phyloP scores from a whole-genome alignment of 805 yeast genomes.

The Metschnikowia dekortorum region DNA sequence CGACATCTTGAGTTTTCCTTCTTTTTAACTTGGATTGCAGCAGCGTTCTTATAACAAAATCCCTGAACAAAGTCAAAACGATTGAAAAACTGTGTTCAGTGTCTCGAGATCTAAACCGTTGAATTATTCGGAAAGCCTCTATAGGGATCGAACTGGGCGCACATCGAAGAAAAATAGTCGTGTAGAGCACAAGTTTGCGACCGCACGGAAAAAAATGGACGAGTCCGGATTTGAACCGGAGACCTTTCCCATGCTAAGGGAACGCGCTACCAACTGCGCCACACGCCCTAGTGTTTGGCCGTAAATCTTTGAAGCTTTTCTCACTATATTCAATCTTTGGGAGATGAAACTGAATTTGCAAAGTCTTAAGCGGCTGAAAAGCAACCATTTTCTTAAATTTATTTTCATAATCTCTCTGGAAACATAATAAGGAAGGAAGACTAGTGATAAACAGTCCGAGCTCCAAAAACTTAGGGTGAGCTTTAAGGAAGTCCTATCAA shows the following conservation, averaged over 20 bases:
- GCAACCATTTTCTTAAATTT: no score
- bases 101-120: background rate
- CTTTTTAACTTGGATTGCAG: background rate
- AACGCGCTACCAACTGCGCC: constrained; percentile 85
- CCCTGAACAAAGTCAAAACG: background rate
- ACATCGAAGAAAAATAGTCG: background rate
- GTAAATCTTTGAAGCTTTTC: no score
- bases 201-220: constrained; percentile 44
- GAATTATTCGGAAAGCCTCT: background rate
- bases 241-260: constrained; percentile 79
- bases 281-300: constrained; percentile 48
- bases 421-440: no score
- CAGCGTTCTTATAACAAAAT: background rate
- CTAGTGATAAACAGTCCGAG: no score
- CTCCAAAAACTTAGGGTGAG: no score
- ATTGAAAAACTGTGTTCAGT: background rate
- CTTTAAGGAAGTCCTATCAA: no score
- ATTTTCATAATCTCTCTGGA: no score
- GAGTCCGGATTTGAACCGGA: constrained; percentile 76
- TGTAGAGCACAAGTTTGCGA: background rate
- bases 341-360: no score
- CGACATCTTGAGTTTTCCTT: constrained; percentile 10
- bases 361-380: no score
- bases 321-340: no score
- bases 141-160: background rate